Conservation (phyloP, 2,329 filamentous ascomycete genomes). For the Scedosporium dehoogii region DNA sequence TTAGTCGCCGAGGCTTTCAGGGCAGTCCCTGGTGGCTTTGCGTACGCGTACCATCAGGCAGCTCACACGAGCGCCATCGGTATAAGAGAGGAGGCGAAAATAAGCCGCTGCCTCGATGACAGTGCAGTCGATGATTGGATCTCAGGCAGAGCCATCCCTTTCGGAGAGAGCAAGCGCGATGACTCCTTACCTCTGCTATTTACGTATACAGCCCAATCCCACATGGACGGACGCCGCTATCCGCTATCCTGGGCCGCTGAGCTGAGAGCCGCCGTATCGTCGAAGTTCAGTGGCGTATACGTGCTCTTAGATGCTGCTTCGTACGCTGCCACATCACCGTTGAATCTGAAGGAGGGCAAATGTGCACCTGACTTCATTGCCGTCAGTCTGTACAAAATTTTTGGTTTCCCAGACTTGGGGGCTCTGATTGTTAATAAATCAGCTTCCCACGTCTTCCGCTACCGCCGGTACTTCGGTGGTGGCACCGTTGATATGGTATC, state of each 20-base stretch:
- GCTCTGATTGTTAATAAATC: constrained; percentile 46
- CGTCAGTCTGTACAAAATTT: constrained; percentile 57
- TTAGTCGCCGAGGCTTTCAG: constrained; percentile 48
- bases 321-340: constrained; percentile 49
- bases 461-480: constrained; percentile 56
- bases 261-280: constrained; percentile 23
- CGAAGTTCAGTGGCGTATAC: constrained; percentile 24
- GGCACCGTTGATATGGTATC: constrained; percentile 50
- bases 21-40: constrained; percentile 38
- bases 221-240: constrained; percentile 56
- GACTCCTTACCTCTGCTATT: constrained; percentile 29
- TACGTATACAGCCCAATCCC: constrained; percentile 60
- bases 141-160: not conserved
- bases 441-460: constrained; percentile 43
- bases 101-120: constrained; percentile 52
- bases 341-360: constrained; percentile 42
- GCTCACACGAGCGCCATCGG: constrained; percentile 58
- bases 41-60: constrained; percentile 52
- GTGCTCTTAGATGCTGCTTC: constrained; percentile 55
- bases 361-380: constrained; percentile 50
- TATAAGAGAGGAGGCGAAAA: constrained; percentile 48
- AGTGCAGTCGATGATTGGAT: constrained; percentile 36
- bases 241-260: constrained; percentile 44
- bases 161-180: constrained; percentile 9
- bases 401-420: constrained; percentile 56